These are phyloP conservation scores for Pseudohalonectria lignicola DNA, from an alignment of 2,329 filamentous ascomycete species.

Conservation along the genomic window DNA sequence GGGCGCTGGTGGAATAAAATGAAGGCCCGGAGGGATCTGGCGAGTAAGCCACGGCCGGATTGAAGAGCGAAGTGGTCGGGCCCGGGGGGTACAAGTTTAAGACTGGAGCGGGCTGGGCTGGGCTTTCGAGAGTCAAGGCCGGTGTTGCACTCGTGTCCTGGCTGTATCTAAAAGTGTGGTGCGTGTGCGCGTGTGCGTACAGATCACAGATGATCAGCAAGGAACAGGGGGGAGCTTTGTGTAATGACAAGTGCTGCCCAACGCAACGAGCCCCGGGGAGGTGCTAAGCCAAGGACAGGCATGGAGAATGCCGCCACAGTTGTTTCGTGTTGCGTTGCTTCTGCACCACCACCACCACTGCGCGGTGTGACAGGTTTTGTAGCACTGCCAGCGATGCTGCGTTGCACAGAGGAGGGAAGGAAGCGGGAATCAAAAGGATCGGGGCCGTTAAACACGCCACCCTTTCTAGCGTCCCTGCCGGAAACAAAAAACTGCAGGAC, in stretches of 20 bases:
- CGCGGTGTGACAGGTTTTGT: conserved; percentile 20
- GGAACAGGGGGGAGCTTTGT: no score
- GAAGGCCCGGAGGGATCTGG: conserved; percentile 33
- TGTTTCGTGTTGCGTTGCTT: conserved; percentile 23
- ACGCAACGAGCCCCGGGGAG: background rate
- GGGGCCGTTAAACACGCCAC: conserved; percentile 23
- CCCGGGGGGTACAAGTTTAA: conserved; percentile 37
- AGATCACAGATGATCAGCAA: conserved; percentile 19
- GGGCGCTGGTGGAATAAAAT: conserved; percentile 31
- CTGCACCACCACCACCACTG: conserved; percentile 19
- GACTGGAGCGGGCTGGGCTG: conserved; percentile 37
- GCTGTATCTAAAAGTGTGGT: conserved; percentile 40
- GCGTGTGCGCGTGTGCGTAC: no score
- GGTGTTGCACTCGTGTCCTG: conserved; percentile 41
- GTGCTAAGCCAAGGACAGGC: background rate
- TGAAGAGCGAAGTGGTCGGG: conserved; percentile 28
- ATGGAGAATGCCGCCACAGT: no score
- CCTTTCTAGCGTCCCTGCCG: conserved; percentile 20
- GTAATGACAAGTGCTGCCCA: no score
- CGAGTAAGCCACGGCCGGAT: conserved; percentile 34
- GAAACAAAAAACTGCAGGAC: no score
- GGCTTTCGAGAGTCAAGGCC: conserved; percentile 37
- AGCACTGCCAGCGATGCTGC: conserved; percentile 30
- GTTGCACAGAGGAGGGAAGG: conserved; percentile 30
- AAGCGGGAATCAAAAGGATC: conserved; percentile 20